These are phyloP conservation scores for Tolypocladium capitatum DNA, from an alignment of 2,329 filamentous ascomycete species.

Conservation along the genomic window DNA sequence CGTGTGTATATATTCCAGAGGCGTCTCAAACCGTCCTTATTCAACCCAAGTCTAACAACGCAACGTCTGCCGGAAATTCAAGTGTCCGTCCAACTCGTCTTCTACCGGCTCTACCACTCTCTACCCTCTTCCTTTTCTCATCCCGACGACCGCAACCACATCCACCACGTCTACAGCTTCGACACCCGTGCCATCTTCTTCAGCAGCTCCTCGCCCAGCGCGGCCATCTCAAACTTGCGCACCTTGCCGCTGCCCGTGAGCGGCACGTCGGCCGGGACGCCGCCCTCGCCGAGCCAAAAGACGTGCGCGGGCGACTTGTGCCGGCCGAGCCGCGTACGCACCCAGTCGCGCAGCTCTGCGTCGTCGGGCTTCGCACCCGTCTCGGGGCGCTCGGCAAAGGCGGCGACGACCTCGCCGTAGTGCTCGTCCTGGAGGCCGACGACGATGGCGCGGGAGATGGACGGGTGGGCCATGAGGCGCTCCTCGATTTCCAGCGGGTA, in stretches of 20 bases:
- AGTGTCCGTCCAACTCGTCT: too few relatives aligned
- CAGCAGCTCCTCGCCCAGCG: conserved; percentile 40
- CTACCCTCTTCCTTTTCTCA: background rate
- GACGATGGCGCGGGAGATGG: conserved; percentile 51
- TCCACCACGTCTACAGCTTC: conserved; percentile 22
- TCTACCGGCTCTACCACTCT: too few relatives aligned
- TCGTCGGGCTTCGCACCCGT: conserved; percentile 27
- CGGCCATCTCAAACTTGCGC: conserved; percentile 51
- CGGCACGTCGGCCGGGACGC: conserved; percentile 41
- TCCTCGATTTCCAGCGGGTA: conserved; percentile 68
- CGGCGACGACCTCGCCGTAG: conserved; percentile 60
- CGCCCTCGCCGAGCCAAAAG: conserved; percentile 60
- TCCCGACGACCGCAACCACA: too few relatives aligned
- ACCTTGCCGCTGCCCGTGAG: conserved; percentile 63
- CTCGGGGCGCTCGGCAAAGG: conserved; percentile 39
- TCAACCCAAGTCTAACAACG: background rate
- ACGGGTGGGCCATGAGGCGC: conserved; percentile 50
- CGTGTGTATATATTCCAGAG: background rate
- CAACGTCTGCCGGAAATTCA: too few relatives aligned
- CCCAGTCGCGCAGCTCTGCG: conserved; percentile 49
- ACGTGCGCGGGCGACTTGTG: conserved; percentile 60
- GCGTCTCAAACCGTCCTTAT: background rate
- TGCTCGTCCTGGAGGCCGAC: conserved; percentile 56
- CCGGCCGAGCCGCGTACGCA: conserved; percentile 43
- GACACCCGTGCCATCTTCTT: conserved; percentile 31